phyloP scores from a whole-genome alignment of 2,329 filamentous ascomycete species.

The Talaromyces sp. region DNA sequence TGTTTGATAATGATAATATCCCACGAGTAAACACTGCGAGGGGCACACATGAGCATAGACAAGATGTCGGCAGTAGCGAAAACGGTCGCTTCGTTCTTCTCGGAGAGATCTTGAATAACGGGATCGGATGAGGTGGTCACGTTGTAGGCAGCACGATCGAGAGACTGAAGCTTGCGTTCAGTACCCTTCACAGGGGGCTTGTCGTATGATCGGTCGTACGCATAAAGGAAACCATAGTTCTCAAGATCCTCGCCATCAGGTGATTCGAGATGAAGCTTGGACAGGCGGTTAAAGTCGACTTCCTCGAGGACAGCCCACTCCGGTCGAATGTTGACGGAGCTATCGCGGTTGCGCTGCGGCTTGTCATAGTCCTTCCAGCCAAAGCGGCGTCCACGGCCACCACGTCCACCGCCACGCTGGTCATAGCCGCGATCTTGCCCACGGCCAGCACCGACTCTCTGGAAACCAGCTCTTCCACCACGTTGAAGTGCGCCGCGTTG shows the following conservation, averaged over 20 bases:
- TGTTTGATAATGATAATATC: conserved; percentile 91
- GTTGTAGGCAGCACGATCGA: conserved; percentile 96
- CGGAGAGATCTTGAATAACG: conserved; percentile 92
- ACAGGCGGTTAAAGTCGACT: conserved; percentile 94
- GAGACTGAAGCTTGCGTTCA: conserved; percentile 78
- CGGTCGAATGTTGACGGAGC: conserved; percentile 90
- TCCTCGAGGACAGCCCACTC: conserved; percentile 96
- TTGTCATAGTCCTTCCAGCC: conserved; percentile 99
- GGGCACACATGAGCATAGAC: conserved; percentile 98
- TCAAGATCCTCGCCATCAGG: conserved; percentile 94
- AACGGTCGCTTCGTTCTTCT: conserved; percentile 92
- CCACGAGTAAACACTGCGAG: conserved; percentile 96
- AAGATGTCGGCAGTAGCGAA: conserved; percentile 96
- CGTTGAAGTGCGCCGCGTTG: conserved; percentile 72
- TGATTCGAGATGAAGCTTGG: conserved; percentile 92
- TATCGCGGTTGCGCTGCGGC: conserved; percentile 91
- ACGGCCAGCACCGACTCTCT: conserved; percentile 65
- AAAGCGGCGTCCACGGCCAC: conserved; percentile 75
- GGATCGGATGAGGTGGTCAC: conserved; percentile 95
- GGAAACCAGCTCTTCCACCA: conserved; percentile 66
- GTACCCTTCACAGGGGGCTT: conserved; percentile 85
- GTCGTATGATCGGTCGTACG: conserved; percentile 95
- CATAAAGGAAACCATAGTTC: conserved; percentile 94
- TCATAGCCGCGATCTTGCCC: conserved; percentile 68
- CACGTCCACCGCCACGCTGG: conserved; percentile 58